These are phyloP conservation scores for Aspergillus sp. DNA, from an alignment of 2,329 filamentous ascomycete species.

Conservation along the genomic window DNA sequence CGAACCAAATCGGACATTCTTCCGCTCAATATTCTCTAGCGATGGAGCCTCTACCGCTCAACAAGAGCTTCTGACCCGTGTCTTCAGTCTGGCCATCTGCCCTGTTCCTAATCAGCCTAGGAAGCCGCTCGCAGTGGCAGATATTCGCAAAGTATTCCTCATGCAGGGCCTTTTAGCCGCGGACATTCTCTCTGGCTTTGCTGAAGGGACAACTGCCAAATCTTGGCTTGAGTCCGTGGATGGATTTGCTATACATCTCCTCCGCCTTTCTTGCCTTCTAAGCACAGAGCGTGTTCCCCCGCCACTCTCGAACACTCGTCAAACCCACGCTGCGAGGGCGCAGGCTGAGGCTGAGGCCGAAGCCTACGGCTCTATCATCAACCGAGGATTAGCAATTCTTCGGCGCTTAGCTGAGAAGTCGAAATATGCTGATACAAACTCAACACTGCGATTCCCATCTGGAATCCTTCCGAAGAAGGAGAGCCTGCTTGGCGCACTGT, in stretches of 20 bases:
- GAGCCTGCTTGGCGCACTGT: slow-evolving; percentile 65
- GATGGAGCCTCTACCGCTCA: slow-evolving; percentile 65
- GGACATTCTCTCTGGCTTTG: slow-evolving; percentile 78
- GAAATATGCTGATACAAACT: slow-evolving; percentile 54
- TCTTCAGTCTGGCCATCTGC: slow-evolving; percentile 83
- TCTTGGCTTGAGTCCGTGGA: slow-evolving; percentile 82
- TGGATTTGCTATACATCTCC: slow-evolving; percentile 77
- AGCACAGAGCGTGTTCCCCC: slow-evolving; percentile 59
- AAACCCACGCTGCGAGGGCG: slow-evolving; percentile 31
- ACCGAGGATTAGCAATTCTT: slow-evolving; percentile 67
- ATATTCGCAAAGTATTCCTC: slow-evolving; percentile 81
- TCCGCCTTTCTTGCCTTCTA: slow-evolving; percentile 72
- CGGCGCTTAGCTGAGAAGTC: slow-evolving; percentile 67
- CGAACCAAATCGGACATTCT: slow-evolving; percentile 85
- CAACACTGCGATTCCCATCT: slow-evolving; percentile 53
- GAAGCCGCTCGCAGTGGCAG: slow-evolving; percentile 66
- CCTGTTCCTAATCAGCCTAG: slow-evolving; percentile 73
- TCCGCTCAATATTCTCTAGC: slow-evolving; percentile 75
- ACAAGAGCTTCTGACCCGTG: slow-evolving; percentile 78
- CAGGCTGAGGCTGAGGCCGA: slow-evolving; percentile 44
- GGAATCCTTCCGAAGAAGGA: slow-evolving; percentile 67
- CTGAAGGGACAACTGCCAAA: slow-evolving; percentile 71
- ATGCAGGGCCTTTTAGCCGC: slow-evolving; percentile 91
- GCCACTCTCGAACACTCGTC: slow-evolving; percentile 32
- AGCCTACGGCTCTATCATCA: slow-evolving; percentile 57